Evolutionary conservation across 331 rosid genomes (phyloP), one percentile per base, ranked within the genome.

Genomic region (Cydonia oblonga): DNA sequence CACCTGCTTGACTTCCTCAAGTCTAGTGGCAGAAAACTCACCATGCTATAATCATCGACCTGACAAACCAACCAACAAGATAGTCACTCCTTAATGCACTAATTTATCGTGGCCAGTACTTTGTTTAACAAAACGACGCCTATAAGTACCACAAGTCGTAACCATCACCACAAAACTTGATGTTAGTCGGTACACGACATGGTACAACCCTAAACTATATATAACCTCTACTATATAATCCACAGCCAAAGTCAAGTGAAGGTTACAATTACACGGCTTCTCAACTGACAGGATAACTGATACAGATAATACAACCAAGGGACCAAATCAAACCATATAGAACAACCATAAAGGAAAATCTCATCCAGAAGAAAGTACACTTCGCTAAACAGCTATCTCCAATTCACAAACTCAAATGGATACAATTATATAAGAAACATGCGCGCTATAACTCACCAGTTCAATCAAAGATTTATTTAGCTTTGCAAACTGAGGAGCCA

Each of bases 1-100:
- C 78, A 93, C 98, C 98, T 93, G 80, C 76, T 86, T 28, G 89
- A 91, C 82, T 91, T 93, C 90, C 96, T 91, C 96, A 93, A 83
- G 87, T 93, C 96, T 60, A 93, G 91, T 26, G 98, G 96, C 79
- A 91, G 64, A 78, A 93, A 93, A 80, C 93, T 91, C 86, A 91
- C 98, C 96, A 86, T 87, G 81, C 85, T 87, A 66, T 84, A 93
- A 33, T 86, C 90, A 40, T 84, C 85, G 38, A 93, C 97, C 98
- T 93, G 76, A 53, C 11, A 44, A 68, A 35, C 66, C 82, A 25
- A 79, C 54, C 40, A 33, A 33, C 11, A 25, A 22, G 66, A 74
- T 9, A 22, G 61, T 79, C 15, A 53, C 46, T 46, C 53, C 53
- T 46, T 46, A 46, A 5, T 14, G 8, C 53, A 46, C n/a, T 46